A percentile compares a stretch with the other conserved stretches of the same genome.
Conservation (phyloP, 768 basidiomycete species). For the Lactarius pseudohatsudake region DNA sequence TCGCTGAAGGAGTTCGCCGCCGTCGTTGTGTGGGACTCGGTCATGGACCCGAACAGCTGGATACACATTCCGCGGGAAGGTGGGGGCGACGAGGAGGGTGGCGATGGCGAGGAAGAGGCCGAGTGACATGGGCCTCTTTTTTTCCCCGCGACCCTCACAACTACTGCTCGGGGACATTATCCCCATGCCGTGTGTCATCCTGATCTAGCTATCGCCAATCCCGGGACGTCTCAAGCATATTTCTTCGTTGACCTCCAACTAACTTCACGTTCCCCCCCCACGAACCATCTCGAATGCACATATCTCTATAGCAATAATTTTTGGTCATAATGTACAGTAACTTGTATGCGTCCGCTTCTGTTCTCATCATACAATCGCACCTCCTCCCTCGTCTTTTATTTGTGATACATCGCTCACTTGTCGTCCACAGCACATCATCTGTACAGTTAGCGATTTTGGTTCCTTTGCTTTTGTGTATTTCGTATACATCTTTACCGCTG, state of each 20-base stretch:
- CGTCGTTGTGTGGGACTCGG: slow-evolving; percentile 24
- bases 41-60: slow-evolving; percentile 22
- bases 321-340: neutral
- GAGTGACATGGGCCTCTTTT: neutral
- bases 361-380: neutral
- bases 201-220: neutral
- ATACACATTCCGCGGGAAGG: slow-evolving; percentile 21
- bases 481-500: neutral
- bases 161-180: neutral
- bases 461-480: neutral
- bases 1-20: slow-evolving; percentile 20
- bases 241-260: neutral
- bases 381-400: neutral
- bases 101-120: neutral
- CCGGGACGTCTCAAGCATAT: neutral
- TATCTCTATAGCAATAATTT: neutral
- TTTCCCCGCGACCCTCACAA: neutral
- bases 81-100: slow-evolving; percentile 4
- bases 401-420: neutral
- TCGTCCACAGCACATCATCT: neutral
- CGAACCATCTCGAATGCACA: neutral
- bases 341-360: neutral
- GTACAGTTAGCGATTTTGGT: neutral
- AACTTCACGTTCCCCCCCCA: neutral
- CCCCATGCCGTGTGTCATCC: neutral